Evolutionary conservation across 495 filamentous ascomycete species (phyloP), one percentile per base, ranked within the genome.

Genomic region (Parmelia sp.): DNA sequence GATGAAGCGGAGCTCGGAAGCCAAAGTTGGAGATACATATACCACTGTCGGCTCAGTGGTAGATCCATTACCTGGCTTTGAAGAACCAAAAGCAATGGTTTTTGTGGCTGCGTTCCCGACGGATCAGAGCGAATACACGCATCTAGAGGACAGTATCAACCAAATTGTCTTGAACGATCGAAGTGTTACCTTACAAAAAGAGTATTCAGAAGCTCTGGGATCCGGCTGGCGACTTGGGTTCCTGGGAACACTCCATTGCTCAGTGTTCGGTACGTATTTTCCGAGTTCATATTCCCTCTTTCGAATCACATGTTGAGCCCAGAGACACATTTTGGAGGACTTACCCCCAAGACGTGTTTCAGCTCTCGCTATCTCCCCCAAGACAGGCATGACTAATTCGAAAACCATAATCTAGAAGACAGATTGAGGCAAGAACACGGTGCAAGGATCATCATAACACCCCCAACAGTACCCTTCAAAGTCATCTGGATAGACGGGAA

Each of bases 51-150:
- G 92, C 0, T 85, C 75, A 19, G 90, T 96, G 73, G 92, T 98
- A 2, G 82, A 91, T 71, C 86, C 89, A 25, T 85, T 92, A 62
- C 90, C 90, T 0, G 95, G 94, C 1, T 98, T 98, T 66, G 94
- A 96, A 75, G 95, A 98, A 71, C 94, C 94, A 10, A 96, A 98
- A 74, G 87, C 93, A 4, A 98, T 98, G 94, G 94, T 97, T 29
- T 98, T 97, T 71, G 94, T 98, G 15, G 92, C 93, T 8, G 94
- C 95, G 1, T 98, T 95, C 68, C 94, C 94, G 1, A 87, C 90
- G 0, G 92, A 98, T 73, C 91, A 95, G 64, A 78, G 85, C 71
- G 88, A 94, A 73, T 93, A 96, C 71, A 82, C 81, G 64, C 90
- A 92, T 71, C 77, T 98, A 15, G 91, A 95, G 66, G 94, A 98